These are phyloP conservation scores for Sedum album DNA, from an alignment of 164 flowering plant species.

Conservation along the genomic window DNA sequence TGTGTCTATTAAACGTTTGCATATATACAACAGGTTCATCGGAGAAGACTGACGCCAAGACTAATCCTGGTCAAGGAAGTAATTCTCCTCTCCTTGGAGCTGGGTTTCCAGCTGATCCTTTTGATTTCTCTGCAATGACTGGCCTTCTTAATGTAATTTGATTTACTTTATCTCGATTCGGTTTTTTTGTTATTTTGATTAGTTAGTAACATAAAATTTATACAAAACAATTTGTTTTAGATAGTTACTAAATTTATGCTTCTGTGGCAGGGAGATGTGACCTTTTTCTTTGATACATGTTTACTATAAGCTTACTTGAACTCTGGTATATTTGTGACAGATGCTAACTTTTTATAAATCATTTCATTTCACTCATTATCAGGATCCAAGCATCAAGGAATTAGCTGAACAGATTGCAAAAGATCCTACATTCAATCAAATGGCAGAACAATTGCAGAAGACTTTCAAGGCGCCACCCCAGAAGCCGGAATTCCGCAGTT, in stretches of 20 bases:
- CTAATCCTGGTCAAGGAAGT: conserved; percentile 22
- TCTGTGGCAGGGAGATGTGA: not conserved
- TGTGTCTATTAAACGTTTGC: not conserved
- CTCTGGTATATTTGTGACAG: not conserved
- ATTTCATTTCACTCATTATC: conserved; percentile 8
- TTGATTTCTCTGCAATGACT: conserved; percentile 80
- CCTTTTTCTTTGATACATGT: not conserved
- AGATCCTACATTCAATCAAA: conserved; percentile 88
- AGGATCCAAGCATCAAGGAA: conserved; percentile 93
- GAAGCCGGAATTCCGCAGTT: conserved; percentile 60
- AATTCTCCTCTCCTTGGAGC: conserved; percentile 27
- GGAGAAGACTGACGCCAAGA: conserved; percentile 2
- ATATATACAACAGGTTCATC: not conserved
- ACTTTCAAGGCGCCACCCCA: conserved; percentile 43
- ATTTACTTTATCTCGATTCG: not conserved
- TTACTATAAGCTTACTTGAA: not conserved
- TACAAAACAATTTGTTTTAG: not conserved
- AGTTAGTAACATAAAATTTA: not conserved
- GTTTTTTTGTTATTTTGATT: not conserved
- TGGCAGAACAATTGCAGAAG: conserved; percentile 93
- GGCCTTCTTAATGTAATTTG: conserved; percentile 62
- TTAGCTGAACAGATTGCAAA: conserved; percentile 88
- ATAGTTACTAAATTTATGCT: not conserved
- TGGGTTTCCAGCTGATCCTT: conserved; percentile 44
- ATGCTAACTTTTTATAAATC: not conserved